A percentile compares a stretch with the other conserved stretches of the same genome.
phyloP scores from a whole-genome alignment of 768 basidiomycete species.

The Lyophyllum atratum region DNA sequence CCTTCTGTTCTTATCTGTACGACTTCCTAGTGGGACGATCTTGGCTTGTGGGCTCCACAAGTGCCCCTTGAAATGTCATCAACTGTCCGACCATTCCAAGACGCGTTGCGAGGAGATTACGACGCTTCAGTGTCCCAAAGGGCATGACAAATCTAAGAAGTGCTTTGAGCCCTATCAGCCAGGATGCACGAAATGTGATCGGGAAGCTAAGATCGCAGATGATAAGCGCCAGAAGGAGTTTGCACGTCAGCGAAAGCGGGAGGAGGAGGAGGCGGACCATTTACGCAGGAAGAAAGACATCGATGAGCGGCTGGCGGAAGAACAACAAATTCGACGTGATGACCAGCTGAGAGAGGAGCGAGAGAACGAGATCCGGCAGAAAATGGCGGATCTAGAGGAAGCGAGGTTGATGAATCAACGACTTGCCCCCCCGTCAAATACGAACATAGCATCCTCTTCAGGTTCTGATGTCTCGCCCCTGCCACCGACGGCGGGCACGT shows the following conservation, averaged over 20 bases:
- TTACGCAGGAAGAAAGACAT: constrained; percentile 41
- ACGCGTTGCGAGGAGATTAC: constrained; percentile 46
- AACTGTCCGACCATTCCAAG: constrained; percentile 52
- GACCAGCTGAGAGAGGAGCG: background rate
- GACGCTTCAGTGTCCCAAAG: constrained; percentile 39
- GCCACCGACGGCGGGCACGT: no score
- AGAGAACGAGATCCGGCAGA: constrained; percentile 36
- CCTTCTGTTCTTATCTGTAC: background rate
- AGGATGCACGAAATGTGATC: constrained; percentile 50
- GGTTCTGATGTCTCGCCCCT: background rate
- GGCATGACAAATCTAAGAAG: constrained; percentile 43
- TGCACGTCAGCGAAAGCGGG: constrained; percentile 43
- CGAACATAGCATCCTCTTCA: background rate
- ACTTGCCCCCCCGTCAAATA: background rate
- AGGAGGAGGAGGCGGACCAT: constrained; percentile 46
- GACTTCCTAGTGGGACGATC: constrained; percentile 39
- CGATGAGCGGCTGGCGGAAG: constrained; percentile 38
- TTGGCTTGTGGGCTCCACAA: constrained; percentile 54
- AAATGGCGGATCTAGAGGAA: constrained; percentile 45
- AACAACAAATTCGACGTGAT: constrained; percentile 24
- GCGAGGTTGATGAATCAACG: constrained; percentile 1
- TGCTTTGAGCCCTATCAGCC: constrained; percentile 42
- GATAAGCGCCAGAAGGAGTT: constrained; percentile 41
- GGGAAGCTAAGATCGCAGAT: constrained; percentile 40
- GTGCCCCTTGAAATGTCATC: constrained; percentile 67